phyloP scores from a whole-genome alignment of 192 early-diverging fungal species.

The Diversispora epigaea region DNA sequence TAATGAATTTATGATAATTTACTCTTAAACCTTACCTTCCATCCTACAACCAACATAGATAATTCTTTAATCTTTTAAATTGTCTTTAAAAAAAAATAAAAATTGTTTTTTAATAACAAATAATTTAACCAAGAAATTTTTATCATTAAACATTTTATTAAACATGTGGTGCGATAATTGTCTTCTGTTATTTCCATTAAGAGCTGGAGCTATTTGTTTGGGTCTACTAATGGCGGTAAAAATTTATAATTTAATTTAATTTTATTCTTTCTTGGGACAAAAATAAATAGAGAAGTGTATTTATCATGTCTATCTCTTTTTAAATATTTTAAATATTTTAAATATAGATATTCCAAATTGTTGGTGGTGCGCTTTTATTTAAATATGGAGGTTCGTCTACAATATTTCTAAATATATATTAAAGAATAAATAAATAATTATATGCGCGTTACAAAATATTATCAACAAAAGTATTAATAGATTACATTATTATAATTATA shows the following conservation, averaged over 20 bases:
- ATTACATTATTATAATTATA: not conserved
- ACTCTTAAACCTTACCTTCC: too few species aligned
- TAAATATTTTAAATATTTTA: not conserved
- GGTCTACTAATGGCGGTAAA: conserved; percentile 16
- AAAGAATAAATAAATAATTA: too few species aligned
- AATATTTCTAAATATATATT: too few species aligned
- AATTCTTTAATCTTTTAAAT: too few species aligned
- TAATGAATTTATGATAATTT: too few species aligned
- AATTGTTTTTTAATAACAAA: too few species aligned
- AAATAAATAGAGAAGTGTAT: not conserved
- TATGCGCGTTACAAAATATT: too few species aligned
- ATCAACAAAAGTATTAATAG: too few species aligned
- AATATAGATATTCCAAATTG: conserved; percentile 17
- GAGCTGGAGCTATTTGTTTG: conserved; percentile 22
- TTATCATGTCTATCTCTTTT: not conserved
- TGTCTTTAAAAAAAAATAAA: too few species aligned
- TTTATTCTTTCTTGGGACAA: not conserved
- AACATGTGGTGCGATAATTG: conserved; percentile 36
- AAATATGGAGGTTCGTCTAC: conserved; percentile 10
- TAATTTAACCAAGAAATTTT: too few species aligned
- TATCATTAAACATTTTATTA: too few species aligned
- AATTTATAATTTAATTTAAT: not conserved
- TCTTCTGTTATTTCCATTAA: conserved; percentile 17
- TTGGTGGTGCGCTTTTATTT: conserved; percentile 22
- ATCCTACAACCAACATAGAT: too few species aligned